phyloP scores from a whole-genome alignment of 345 rosid species.

The Geranium brycei region DNA sequence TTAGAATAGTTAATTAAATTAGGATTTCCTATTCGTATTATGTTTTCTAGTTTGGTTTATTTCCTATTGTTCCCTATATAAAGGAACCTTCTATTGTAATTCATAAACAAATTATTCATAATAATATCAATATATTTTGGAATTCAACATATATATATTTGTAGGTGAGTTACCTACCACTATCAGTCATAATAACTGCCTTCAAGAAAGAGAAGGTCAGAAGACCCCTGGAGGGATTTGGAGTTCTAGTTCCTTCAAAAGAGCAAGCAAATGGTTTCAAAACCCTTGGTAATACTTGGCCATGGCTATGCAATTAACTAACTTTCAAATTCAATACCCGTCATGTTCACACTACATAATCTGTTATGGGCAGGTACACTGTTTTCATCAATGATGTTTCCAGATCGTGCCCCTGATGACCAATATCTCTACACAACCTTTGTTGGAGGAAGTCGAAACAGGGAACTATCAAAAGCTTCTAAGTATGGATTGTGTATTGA shows the following conservation, averaged over 20 bases:
- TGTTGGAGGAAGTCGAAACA: conserved; percentile 86
- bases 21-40: no score
- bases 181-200: conserved; percentile 70
- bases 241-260: conserved; percentile 80
- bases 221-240: conserved; percentile 86
- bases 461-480: conserved; percentile 72
- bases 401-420: conserved; percentile 70
- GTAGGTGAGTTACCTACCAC: conserved; percentile 69
- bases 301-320: background rate
- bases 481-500: conserved; percentile 24
- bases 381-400: conserved; percentile 92
- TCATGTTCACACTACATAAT: background rate
- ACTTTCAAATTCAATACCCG: background rate
- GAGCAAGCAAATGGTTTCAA: conserved; percentile 74
- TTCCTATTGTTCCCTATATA: no score
- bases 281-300: conserved; percentile 55
- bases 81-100: no score
- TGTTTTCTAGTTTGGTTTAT: no score
- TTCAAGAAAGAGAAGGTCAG: conserved; percentile 80
- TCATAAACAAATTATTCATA: no score
- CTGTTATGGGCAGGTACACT: conserved; percentile 54
- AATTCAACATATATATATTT: conserved; percentile 5
- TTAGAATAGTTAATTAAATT: no score
- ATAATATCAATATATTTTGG: no score
- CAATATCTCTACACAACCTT: conserved; percentile 78